A percentile compares a stretch with the other conserved stretches of the same genome.
phyloP scores from a whole-genome alignment of 2,329 filamentous ascomycete genomes.

The Coniosporium tulheliwenetii region DNA sequence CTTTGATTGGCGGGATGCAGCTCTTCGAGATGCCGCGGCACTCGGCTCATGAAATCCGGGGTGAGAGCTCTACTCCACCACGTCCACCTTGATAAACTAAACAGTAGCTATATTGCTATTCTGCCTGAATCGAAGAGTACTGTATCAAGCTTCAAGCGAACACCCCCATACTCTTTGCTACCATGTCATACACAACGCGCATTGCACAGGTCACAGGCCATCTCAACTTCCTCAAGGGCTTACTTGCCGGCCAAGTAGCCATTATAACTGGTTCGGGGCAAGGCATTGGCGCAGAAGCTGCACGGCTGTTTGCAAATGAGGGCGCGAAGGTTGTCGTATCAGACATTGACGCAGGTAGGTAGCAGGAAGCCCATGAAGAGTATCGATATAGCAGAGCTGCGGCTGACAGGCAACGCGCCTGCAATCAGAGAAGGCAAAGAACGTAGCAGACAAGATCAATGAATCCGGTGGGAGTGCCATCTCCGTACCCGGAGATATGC shows the following conservation, averaged over 20 bases:
- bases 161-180: background rate
- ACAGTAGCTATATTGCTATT: no score
- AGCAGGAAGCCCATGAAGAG: constrained; percentile 1
- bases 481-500: constrained; percentile 61
- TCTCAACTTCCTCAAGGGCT: constrained; percentile 66
- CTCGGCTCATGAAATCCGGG: no score
- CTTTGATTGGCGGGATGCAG: no score
- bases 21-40: no score
- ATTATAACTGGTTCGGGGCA: constrained; percentile 81
- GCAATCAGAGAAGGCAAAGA: constrained; percentile 46
- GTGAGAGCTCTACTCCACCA: no score
- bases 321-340: constrained; percentile 72
- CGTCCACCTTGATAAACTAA: no score
- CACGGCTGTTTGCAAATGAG: constrained; percentile 71
- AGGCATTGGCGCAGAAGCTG: constrained; percentile 76
- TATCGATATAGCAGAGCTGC: background rate
- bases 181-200: constrained; percentile 11
- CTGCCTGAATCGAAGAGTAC: no score
- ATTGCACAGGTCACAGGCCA: constrained; percentile 57
- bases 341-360: constrained; percentile 60
- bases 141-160: background rate
- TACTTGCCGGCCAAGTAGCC: constrained; percentile 66
- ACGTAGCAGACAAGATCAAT: constrained; percentile 57
- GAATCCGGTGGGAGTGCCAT: constrained; percentile 49
- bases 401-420: background rate